Conservation (phyloP, 371 early-diverging fungal genomes). For the Smittium culicis region DNA sequence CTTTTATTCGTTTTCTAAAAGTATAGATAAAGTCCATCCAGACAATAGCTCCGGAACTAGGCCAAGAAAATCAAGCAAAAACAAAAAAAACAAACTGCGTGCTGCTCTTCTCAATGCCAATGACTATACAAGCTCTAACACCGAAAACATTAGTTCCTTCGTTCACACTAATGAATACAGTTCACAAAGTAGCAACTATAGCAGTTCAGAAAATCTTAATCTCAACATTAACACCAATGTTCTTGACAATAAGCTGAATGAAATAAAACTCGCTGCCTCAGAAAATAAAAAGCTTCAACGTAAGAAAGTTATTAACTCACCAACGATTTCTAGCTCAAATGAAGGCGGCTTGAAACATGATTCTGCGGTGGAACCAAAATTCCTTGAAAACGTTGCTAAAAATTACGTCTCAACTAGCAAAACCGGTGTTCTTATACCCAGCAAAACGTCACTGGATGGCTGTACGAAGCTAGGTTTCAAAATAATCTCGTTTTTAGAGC, state of each 20-base stretch:
- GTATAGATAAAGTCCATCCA: no score
- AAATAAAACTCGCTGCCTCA: neutral
- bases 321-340: neutral
- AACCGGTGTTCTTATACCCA: constrained; percentile 19
- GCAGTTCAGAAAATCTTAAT: no score
- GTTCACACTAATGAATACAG: neutral
- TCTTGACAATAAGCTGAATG: no score
- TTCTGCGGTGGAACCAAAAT: neutral
- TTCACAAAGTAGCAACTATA: neutral
- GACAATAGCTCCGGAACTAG: no score
- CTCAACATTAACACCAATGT: no score
- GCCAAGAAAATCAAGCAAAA: neutral
- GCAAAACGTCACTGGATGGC: constrained; percentile 21
- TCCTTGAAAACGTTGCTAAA: no score
- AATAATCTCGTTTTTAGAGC: constrained; percentile 21
- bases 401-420: neutral
- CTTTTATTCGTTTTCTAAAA: no score
- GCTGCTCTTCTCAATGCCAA: neutral
- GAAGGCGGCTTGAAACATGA: neutral
- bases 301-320: neutral
- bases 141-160: neutral
- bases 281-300: neutral
- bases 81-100: neutral
- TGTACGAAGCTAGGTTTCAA: constrained; percentile 19
- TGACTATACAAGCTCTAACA: neutral